Evolutionary conservation across 805 yeast genomes (phyloP).

Genomic region (Cephaloascus albidus): DNA sequence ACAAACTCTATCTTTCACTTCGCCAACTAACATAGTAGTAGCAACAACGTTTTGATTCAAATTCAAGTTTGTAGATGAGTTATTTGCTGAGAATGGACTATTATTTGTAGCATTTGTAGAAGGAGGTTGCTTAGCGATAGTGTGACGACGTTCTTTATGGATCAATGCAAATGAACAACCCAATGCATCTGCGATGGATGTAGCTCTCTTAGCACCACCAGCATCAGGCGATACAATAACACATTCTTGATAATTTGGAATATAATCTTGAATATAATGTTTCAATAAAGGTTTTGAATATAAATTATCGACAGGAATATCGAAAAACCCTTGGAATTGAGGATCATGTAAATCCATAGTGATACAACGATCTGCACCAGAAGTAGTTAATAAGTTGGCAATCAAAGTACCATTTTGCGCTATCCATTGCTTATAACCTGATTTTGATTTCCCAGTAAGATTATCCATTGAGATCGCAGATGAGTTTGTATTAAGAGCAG

Average conservation of each 20-base stretch:
- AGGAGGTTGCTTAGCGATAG: conserved; percentile 20
- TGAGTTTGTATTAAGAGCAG: not conserved
- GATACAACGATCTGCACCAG: conserved; percentile 94
- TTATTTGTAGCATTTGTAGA: conserved; percentile 5
- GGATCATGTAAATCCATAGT: conserved; percentile 98
- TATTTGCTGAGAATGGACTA: conserved; percentile 5
- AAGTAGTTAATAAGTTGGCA: conserved; percentile 78
- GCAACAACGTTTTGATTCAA: conserved; percentile 39
- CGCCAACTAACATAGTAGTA: conserved; percentile 94
- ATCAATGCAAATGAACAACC: conserved; percentile 88
- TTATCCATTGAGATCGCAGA: not conserved
- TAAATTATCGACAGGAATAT: conserved; percentile 90
- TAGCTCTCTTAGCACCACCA: conserved; percentile 98
- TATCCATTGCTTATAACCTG: conserved; percentile 89
- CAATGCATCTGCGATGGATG: conserved; percentile 84
- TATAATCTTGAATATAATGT: conserved; percentile 67
- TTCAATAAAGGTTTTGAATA: conserved; percentile 83
- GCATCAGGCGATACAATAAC: conserved; percentile 97
- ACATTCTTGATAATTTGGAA: conserved; percentile 75
- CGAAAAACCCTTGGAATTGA: conserved; percentile 96
- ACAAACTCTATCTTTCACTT: conserved; percentile 78
- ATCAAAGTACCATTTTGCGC: conserved; percentile 91
- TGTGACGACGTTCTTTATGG: conserved; percentile 80
- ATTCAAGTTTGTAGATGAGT: conserved; percentile 10
- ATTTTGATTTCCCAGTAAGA: conserved; percentile 14